phyloP scores from a whole-genome alignment of 176 grass and related monocot species.

The Pontederia crassipes region DNA sequence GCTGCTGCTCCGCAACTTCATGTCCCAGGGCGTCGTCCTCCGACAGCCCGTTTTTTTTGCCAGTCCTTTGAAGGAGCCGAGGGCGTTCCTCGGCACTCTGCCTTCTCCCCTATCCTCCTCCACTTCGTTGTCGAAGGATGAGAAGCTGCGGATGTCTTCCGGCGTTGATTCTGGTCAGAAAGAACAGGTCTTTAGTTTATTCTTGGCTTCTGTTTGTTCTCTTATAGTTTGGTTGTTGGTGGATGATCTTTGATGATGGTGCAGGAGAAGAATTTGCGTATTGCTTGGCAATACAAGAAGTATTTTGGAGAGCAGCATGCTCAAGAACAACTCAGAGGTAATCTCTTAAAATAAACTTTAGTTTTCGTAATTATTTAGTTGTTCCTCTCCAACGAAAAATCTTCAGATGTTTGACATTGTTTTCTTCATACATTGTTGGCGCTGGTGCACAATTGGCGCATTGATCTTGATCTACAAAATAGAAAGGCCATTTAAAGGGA shows the following conservation, averaged over 20 bases:
- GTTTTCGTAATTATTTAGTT: neutral
- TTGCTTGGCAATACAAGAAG: conserved; percentile 97
- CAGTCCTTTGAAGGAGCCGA: conserved; percentile 46
- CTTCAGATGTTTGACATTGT: too few relatives aligned
- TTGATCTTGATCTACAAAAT: too few relatives aligned
- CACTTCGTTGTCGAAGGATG: conserved; percentile 32
- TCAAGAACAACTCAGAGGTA: conserved; percentile 39
- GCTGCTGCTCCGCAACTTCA: conserved; percentile 70
- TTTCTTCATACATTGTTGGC: too few relatives aligned
- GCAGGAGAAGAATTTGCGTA: conserved; percentile 78
- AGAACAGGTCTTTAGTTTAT: conserved; percentile 26
- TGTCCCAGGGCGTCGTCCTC: conserved; percentile 73
- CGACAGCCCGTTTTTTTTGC: conserved; percentile 76
- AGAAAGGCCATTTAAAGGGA: too few relatives aligned
- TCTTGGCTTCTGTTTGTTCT: neutral
- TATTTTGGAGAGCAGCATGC: conserved; percentile 70
- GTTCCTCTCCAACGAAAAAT: neutral
- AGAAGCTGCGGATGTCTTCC: conserved; percentile 8
- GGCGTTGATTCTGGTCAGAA: conserved; percentile 18
- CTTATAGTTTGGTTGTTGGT: conserved; percentile 2
- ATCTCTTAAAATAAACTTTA: neutral
- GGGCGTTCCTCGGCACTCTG: conserved; percentile 65
- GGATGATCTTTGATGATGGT: conserved; percentile 11
- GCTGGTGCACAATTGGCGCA: too few relatives aligned
- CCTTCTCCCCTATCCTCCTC: conserved; percentile 36